These are phyloP conservation scores for Colletotrichum sp. DNA, from an alignment of 2,329 filamentous ascomycete genomes.

Conservation along the genomic window DNA sequence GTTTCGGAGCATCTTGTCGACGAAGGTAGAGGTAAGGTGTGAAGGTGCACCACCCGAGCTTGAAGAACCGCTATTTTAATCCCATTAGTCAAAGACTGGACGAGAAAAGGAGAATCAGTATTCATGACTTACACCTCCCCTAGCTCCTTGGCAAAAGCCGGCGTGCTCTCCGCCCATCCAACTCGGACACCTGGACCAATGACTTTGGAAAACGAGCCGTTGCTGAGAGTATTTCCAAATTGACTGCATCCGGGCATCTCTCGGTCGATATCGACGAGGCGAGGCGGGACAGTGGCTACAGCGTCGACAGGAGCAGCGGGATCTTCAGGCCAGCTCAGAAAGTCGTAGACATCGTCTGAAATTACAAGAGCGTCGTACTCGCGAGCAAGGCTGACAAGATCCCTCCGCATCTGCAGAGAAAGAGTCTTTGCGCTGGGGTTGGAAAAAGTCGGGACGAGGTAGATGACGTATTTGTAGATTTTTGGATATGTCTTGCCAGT, in stretches of 20 bases:
- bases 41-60: constrained; percentile 30
- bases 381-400: constrained; percentile 76
- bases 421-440: constrained; percentile 89
- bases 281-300: constrained; percentile 63
- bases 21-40: neutral
- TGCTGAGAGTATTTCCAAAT: constrained; percentile 86
- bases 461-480: constrained; percentile 86
- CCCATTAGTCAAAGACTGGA: neutral
- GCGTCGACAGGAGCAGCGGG: constrained; percentile 32
- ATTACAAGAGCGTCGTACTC: constrained; percentile 81
- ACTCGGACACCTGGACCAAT: constrained; percentile 80
- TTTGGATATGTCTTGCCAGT: constrained; percentile 53
- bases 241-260: constrained; percentile 54
- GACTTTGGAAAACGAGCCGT: constrained; percentile 93
- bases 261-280: constrained; percentile 80
- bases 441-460: constrained; percentile 85
- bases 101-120: constrained; percentile 2
- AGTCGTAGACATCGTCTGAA: constrained; percentile 92
- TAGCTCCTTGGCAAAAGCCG: constrained; percentile 55
- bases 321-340: constrained; percentile 72
- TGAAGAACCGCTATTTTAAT: neutral
- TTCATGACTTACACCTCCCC: constrained; percentile 53
- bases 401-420: constrained; percentile 69
- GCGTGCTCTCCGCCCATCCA: constrained; percentile 82
- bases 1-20: constrained; percentile 24